Conservation (phyloP, 2,329 filamentous ascomycete genomes). For the Trichoderma atrobrunneum region DNA sequence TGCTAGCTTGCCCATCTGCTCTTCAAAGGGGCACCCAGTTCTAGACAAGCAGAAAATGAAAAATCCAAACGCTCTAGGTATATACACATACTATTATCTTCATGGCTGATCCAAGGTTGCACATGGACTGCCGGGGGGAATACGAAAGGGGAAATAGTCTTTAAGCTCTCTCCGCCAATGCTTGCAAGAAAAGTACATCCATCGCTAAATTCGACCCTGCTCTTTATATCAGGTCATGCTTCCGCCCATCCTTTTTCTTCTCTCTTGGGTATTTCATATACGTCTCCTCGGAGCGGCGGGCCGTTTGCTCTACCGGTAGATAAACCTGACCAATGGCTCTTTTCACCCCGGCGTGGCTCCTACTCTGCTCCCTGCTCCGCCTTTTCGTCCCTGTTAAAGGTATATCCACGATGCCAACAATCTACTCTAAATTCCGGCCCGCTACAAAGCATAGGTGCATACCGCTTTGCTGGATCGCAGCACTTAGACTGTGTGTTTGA, state of each 20-base stretch:
- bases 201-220: conserved; percentile 13
- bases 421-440: background rate
- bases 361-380: background rate
- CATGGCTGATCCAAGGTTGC: background rate
- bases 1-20: background rate
- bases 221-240: conserved; percentile 10
- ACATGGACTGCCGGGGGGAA: background rate
- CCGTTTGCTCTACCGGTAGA: background rate
- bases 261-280: conserved; percentile 16
- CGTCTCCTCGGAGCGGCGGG: background rate
- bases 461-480: background rate
- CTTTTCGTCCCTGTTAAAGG: background rate
- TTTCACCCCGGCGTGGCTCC: background rate
- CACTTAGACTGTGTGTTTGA: background rate
- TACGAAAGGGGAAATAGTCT: background rate
- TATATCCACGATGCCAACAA: background rate
- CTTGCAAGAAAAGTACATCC: conserved; percentile 2
- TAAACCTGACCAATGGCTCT: background rate
- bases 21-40: background rate
- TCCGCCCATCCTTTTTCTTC: conserved; percentile 3
- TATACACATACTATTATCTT: background rate
- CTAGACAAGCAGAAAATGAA: background rate
- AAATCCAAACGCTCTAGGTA: background rate
- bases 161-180: background rate
- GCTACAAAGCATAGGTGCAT: background rate